These are phyloP conservation scores for Allantophomopsis lycopodina DNA, from an alignment of 2,329 filamentous ascomycete genomes.

Conservation along the genomic window DNA sequence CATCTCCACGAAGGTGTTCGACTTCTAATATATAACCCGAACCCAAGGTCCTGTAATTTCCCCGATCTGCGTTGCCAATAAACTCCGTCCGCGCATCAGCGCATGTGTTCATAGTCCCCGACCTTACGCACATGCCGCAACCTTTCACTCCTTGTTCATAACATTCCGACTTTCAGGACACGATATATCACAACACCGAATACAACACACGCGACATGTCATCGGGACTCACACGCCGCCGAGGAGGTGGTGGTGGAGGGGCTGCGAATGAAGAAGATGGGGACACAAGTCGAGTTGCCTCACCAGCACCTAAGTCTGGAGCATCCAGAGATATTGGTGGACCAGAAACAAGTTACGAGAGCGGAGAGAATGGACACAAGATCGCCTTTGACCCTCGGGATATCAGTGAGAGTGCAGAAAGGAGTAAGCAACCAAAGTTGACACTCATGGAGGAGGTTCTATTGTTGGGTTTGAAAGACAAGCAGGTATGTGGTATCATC, in stretches of 20 bases:
- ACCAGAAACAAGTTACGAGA: conserved; percentile 78
- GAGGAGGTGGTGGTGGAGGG: conserved; percentile 50
- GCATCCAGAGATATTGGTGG: conserved; percentile 38
- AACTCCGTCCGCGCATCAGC: no score
- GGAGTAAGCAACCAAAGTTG: conserved; percentile 95
- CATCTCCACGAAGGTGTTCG: no score
- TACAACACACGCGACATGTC: conserved; percentile 19
- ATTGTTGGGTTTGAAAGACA: conserved; percentile 91
- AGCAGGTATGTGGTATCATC: conserved; percentile 55
- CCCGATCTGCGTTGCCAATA: no score
- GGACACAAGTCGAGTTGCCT: conserved; percentile 51
- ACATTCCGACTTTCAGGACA: conserved; percentile 6
- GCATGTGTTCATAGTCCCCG: conserved; percentile 1
- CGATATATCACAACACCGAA: conserved; percentile 7
- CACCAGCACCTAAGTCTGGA: conserved; percentile 49
- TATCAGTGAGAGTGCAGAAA: conserved; percentile 90
- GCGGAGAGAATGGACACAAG: conserved; percentile 90
- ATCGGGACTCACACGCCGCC: conserved; percentile 47
- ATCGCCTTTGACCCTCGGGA: conserved; percentile 96
- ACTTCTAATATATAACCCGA: no score
- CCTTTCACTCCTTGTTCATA: conserved; percentile 10
- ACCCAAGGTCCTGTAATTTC: no score
- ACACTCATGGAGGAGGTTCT: conserved; percentile 98
- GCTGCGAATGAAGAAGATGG: conserved; percentile 44
- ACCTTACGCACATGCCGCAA: conserved; percentile 11